Evolutionary conservation across 495 filamentous ascomycete genomes (phyloP), one percentile per base, ranked within the genome.

Genomic region (Sordaria brevicollis): DNA sequence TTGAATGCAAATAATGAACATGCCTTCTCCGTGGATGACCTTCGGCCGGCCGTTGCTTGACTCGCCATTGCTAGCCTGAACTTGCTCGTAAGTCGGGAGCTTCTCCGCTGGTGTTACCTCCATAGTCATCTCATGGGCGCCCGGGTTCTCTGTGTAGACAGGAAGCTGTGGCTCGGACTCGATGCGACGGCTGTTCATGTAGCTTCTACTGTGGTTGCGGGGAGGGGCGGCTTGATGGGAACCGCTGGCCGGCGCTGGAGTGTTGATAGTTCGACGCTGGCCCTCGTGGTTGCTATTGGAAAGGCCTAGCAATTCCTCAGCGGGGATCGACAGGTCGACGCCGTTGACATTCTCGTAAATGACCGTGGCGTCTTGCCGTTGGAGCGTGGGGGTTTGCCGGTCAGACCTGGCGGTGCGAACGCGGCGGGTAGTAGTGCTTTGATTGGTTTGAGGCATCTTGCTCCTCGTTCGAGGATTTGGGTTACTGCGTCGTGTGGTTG

Each of bases 121-220:
- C 11, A 57, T 7, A 0, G 21, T 57, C 5, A 8, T 57, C 49
- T 57, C 49, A 0, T 1, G 0, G 5, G 49, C 25, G 2, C 21
- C 4, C 1, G 49, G 21, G 11, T 57, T 57, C 1, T 1, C 1
- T 0, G 49, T 57, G 2, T 57, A 57, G 0, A 2, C 10, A 0
- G 49, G 49, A 15, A 57, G 49, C 31, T 29, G 21, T 4, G 49
- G 49, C 49, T 57, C 49, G 10, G 21, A 25, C 4, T 57, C 2
- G 11, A 57, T 8, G 11, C 49, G 21, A 10, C 49, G 49, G 3
- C 49, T 21, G 21, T 31, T 31, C 1, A 31, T 25, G n/a, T n/a
- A n/a, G n/a, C n/a, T n/a, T n/a, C n/a, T n/a, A 7, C 13, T 0
- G 11, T 57, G 5, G 0, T 11, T 0, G n/a, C n/a, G n/a, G 25